Base-by-base conservation (phyloP, 1,139 yeast species). In the Hanseniaspora sp. region DNA sequence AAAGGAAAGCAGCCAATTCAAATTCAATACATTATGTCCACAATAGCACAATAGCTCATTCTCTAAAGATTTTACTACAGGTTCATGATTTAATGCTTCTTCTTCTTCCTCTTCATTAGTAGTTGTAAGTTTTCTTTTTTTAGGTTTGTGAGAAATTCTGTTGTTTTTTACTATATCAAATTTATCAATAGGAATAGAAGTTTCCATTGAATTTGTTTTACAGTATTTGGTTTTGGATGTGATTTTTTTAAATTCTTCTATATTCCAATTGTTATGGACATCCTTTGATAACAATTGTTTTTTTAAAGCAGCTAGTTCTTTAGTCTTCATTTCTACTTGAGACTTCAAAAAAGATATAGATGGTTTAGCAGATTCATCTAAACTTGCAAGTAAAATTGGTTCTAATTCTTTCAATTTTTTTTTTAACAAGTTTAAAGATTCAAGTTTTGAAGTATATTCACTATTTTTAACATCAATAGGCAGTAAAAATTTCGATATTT, bases 181-280 rank as follows among this genome's bases (percentile, higher is more conserved):
- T 39, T 39, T 45, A 8, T 51, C 54, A 18, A 43, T 35, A 18
- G 54, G 54, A 2, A 51, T 45, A 8, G 30, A 31, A 17, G 47
- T 51, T 13, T 39, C 40, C 48, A 51, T 51, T 12, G 54, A 51
- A 8, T 31, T 34, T n/a, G 54, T 37, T n/a, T 41, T 51, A 15
- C 39, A 45, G 33, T 51, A 51, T 9, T 17, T 39, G 13, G 42
- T 37, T 12, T 38, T 44, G 17, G 18, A 15, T 7, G 42, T 45
- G 11, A 38, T 23, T 7, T 45, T 41, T 31, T 46, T 31, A 4
- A 51, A n/a, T 13, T 45, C 41, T 1, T 18, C 41, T 29, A 29
- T 12, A 34, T 51, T 23, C 54, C 54, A 51, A 12, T 33, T 40
- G 9, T 17, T 39, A 17, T 23, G 8, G 3, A 28, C n/a, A 12